phyloP scores from a whole-genome alignment of 2,329 filamentous ascomycete genomes.

The Leptosphaerulina australis region DNA sequence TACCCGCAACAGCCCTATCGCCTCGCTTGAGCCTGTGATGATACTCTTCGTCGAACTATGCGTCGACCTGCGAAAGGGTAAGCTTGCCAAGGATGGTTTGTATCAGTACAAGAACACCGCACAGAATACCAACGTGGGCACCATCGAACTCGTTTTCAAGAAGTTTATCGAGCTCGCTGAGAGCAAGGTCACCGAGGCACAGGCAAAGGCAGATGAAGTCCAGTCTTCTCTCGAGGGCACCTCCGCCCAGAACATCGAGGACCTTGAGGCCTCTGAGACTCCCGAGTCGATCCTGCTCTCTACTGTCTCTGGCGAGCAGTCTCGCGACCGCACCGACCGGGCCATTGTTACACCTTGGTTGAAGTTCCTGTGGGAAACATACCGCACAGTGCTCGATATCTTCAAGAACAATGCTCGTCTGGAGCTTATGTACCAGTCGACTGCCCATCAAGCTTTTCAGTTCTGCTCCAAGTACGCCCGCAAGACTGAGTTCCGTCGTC shows the following conservation, averaged over 20 bases:
- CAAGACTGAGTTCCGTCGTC: slow-evolving; percentile 98
- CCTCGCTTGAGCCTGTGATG: slow-evolving; percentile 97
- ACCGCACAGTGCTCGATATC: slow-evolving; percentile 97
- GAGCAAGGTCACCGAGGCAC: slow-evolving; percentile 92
- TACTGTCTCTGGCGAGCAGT: slow-evolving; percentile 97
- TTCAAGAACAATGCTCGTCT: slow-evolving; percentile 98
- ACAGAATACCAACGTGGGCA: slow-evolving; percentile 97
- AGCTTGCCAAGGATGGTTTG: slow-evolving; percentile 96
- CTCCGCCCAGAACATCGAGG: slow-evolving; percentile 79
- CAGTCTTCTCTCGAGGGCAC: slow-evolving; percentile 81
- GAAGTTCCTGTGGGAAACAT: slow-evolving; percentile 99
- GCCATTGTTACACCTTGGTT: slow-evolving; percentile 99
- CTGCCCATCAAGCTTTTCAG: slow-evolving; percentile 96
- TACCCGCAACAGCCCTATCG: slow-evolving; percentile 95
- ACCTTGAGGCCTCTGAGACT: slow-evolving; percentile 95
- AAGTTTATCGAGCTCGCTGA: slow-evolving; percentile 98
- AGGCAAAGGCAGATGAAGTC: slow-evolving; percentile 93
- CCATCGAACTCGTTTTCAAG: slow-evolving; percentile 92
- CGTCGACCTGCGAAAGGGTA: slow-evolving; percentile 97
- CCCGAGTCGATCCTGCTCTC: slow-evolving; percentile 97
- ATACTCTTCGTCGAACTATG: slow-evolving; percentile 95
- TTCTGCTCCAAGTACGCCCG: slow-evolving; percentile 98
- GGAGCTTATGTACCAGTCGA: slow-evolving; percentile 97
- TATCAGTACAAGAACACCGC: slow-evolving; percentile 99
- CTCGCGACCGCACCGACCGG: slow-evolving; percentile 93